phyloP scores from a whole-genome alignment of 768 basidiomycete genomes.

The Mycena pura region DNA sequence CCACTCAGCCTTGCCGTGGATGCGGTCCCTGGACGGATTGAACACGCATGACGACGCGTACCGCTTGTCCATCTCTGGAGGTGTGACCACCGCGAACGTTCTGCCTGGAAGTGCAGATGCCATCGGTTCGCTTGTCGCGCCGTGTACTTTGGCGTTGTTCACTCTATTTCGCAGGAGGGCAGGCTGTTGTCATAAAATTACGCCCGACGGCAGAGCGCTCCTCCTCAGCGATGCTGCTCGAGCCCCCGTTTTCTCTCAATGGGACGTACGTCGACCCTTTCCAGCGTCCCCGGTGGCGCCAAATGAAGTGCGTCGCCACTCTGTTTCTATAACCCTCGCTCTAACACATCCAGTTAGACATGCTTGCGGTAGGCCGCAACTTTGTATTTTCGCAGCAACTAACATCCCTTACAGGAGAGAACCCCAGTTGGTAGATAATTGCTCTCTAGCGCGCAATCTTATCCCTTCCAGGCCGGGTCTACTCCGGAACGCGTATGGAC shows the following conservation, averaged over 20 bases:
- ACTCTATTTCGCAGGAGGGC: slow-evolving; percentile 49
- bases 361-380: slow-evolving; percentile 69
- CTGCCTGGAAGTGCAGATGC: slow-evolving; percentile 73
- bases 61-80: slow-evolving; percentile 66
- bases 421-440: slow-evolving; percentile 14
- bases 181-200: slow-evolving; percentile 80
- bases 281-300: slow-evolving; percentile 61
- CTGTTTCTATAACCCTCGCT: neutral
- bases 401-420: slow-evolving; percentile 7
- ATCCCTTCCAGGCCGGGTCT: slow-evolving; percentile 38
- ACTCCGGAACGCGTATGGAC: slow-evolving; percentile 64
- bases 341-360: slow-evolving; percentile 46
- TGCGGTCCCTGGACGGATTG: slow-evolving; percentile 73
- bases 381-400: neutral
- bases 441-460: neutral
- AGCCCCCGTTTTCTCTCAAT: slow-evolving; percentile 69
- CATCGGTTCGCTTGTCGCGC: slow-evolving; percentile 51
- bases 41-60: slow-evolving; percentile 78
- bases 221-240: slow-evolving; percentile 70
- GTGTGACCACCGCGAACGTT: slow-evolving; percentile 76
- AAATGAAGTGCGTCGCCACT: slow-evolving; percentile 66
- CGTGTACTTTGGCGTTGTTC: neutral
- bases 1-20: slow-evolving; percentile 68
- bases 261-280: slow-evolving; percentile 37
- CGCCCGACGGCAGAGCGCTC: slow-evolving; percentile 75